Evolutionary conservation across 2,329 filamentous ascomycete genomes (phyloP), one percentile per base, ranked within the genome.

Genomic region (Colletotrichum limetticola): DNA sequence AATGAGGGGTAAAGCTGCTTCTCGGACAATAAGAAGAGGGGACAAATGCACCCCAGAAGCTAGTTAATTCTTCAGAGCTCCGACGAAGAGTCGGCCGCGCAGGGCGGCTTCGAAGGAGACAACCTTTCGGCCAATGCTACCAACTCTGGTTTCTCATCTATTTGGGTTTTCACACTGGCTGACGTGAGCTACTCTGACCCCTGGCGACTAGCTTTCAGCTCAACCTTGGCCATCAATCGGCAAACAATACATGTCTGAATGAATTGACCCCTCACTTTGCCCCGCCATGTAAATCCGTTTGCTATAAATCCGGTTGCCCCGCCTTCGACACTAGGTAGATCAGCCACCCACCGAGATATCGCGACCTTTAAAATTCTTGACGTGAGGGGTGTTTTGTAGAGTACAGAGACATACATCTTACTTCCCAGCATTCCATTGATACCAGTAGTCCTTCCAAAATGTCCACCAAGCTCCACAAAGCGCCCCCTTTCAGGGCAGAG

Each of bases 401-500:
- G 9, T 24, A 42, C 37, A 32, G 30, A 19, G 8, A 1, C 16
- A 9, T 4, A n/a, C 14, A 11, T 30, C 19, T 9, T 1, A 42
- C 6, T 19, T 12, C 4, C 14, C 22, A 5, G 30, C 30, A 22
- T 3, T 14, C 4, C 0, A 1, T 32, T 14, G 5, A 24, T 11
- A 1, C 14, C 2, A 16, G 2, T 14, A 37, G 2, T n/a, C 14
- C 2, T 6, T 8, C 11, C 14, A 49, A 24, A 24, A 74, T 74
- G 71, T 52, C 71, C 26, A 62, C 62, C 11, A 68, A 63, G 75
- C 68, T 68, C 42, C 68, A 72, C 35, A 52, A 72, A 1, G 71
- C 79, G 16, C 84, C 84, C 24, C 93, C 93, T 37, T 94, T 94
- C 86, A 88, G 93, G 78, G 93, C 93, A 62, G 93, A 95, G 86